Evolutionary conservation across 352 stramenopile species (phyloP), one percentile per base, ranked within the genome.

Genomic region (Peronosclerospora sorghi): DNA sequence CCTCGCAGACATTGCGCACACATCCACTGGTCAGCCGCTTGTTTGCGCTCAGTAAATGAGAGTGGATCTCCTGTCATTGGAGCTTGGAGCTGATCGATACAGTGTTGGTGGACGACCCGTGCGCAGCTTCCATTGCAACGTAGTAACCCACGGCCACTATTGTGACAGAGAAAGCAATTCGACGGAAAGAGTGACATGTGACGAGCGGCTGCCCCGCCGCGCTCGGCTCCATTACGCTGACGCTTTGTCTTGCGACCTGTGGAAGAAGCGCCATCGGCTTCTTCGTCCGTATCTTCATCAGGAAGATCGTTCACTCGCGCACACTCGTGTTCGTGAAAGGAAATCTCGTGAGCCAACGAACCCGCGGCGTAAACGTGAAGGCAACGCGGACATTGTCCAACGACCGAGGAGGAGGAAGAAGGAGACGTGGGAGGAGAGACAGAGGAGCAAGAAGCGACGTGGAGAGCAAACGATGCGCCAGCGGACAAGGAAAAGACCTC

Each of bases 251-350:
- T 56, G 20, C n/a, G 41, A 1, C 8, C 30, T 8, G n/a, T 4
- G 18, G 19, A 6, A 15, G 35, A 28, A 2, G 18, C 15, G 4
- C 1, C 10, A 19, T 29, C 26, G 0, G 38, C 13, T 18, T 7
- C 27, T 20, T 52, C 41, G 0, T 49, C 21, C 2, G 17, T 34
- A 5, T 51, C 34, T 0, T 10, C 19, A 5, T 51, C 41, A 1
- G 47, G 37, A 8, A 45, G 41, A 2, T 65, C 51, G 47, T 90
- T 85, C 12, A 80, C 57, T 12, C 73, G 73, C 36, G 67, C 65
- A 55, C 78, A 91, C 48, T 91, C 78, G 45, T 78, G 64, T 29
- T 86, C 72, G 48, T 91, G 78, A 57, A 88, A 86, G 7, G 62
- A 49, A 32, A 88, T 73, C 38, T 85, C 78, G 45, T 82, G 60